These are phyloP conservation scores for Lipomyces starkeyi DNA, from an alignment of 805 yeast genomes.

Conservation along the genomic window DNA sequence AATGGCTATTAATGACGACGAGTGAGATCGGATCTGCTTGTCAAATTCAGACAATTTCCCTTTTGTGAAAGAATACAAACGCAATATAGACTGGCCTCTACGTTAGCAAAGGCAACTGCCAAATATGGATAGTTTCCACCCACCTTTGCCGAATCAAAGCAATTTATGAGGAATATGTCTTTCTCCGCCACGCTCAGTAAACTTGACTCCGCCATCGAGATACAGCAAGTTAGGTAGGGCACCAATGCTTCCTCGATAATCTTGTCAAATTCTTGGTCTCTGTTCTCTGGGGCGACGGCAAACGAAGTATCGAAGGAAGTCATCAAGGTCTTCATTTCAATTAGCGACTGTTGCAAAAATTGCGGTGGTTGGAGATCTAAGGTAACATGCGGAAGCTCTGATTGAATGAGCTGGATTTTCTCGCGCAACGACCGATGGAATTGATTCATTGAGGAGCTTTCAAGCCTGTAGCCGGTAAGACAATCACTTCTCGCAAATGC, in stretches of 20 bases:
- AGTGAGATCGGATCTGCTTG: neutral
- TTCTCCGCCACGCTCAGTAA: slow-evolving; percentile 43
- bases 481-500: neutral
- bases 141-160: slow-evolving; percentile 47
- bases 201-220: slow-evolving; percentile 39
- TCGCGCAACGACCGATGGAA: slow-evolving; percentile 51
- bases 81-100: slow-evolving; percentile 21
- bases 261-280: slow-evolving; percentile 36
- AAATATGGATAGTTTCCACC: slow-evolving; percentile 11
- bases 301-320: slow-evolving; percentile 51
- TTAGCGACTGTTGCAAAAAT: slow-evolving; percentile 73
- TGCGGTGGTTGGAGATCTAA: slow-evolving; percentile 80
- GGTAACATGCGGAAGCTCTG: slow-evolving; percentile 47
- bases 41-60: slow-evolving; percentile 25
- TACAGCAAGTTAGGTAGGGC: slow-evolving; percentile 44
- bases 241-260: slow-evolving; percentile 45
- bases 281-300: slow-evolving; percentile 28
- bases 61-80: slow-evolving; percentile 32
- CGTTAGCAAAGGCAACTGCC: neutral
- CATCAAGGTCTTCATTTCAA: slow-evolving; percentile 64
- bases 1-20: slow-evolving; percentile 12
- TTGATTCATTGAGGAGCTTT: slow-evolving; percentile 48
- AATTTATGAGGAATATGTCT: slow-evolving; percentile 46
- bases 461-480: slow-evolving; percentile 42
- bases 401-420: slow-evolving; percentile 46